phyloP scores from a whole-genome alignment of 208 protist species.

The Polymyxa betae region DNA sequence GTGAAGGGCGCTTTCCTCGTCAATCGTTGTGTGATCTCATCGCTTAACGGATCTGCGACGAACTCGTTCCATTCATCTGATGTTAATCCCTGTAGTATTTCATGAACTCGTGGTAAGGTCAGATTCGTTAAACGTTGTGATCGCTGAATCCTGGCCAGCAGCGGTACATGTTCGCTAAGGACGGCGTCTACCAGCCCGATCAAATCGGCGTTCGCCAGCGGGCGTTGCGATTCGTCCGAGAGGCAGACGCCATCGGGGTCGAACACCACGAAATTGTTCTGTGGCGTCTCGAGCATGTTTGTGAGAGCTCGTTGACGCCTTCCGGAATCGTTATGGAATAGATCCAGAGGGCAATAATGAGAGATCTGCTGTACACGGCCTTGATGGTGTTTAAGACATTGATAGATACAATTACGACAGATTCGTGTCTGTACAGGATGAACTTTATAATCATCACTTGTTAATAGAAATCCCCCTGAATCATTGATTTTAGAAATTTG shows the following conservation, averaged over 20 bases:
- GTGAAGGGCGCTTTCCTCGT: background rate
- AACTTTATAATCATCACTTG: background rate
- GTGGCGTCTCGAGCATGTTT: background rate
- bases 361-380: conserved; percentile 3
- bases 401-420: background rate
- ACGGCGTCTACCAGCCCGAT: background rate
- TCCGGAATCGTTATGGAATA: background rate
- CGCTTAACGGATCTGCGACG: background rate
- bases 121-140: background rate
- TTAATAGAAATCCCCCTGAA: conserved; percentile 27
- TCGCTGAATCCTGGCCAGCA: conserved; percentile 25
- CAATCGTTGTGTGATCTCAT: background rate
- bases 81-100: background rate
- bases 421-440: background rate
- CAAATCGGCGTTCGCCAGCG: background rate
- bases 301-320: background rate
- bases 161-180: background rate
- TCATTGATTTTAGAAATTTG: background rate
- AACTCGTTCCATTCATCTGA: background rate
- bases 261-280: conserved; percentile 45
- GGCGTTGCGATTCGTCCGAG: background rate
- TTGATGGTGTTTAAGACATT: background rate
- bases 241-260: background rate
- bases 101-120: background rate
- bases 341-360: background rate